Evolutionary conservation across 1,284 basidiomycete genomes (phyloP).

Genomic region (Paramarasmius palmivorus): DNA sequence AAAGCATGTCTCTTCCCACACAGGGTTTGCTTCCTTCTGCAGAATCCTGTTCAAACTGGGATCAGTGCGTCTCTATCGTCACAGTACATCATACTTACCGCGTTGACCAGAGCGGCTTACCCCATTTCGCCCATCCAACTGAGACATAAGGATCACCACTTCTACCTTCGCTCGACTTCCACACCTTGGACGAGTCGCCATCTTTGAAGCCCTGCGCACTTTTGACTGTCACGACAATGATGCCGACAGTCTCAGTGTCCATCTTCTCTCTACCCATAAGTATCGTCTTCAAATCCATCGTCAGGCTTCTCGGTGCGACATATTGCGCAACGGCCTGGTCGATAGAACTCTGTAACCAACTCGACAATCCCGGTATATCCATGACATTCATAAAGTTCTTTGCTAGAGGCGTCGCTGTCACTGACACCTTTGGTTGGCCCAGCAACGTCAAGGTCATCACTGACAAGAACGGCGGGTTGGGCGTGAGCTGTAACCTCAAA

Average conservation of each 20-base stretch:
- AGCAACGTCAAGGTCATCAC: slow-evolving; percentile 63
- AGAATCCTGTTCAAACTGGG: slow-evolving; percentile 67
- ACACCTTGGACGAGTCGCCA: slow-evolving; percentile 40
- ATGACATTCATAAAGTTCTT: slow-evolving; percentile 75
- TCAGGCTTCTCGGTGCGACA: slow-evolving; percentile 74
- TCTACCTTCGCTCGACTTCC: slow-evolving; percentile 27
- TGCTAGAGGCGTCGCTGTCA: slow-evolving; percentile 75
- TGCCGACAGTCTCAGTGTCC: slow-evolving; percentile 71
- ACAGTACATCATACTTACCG: slow-evolving; percentile 33
- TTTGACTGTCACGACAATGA: slow-evolving; percentile 69
- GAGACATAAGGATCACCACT: slow-evolving; percentile 40
- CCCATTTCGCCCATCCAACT: slow-evolving; percentile 46
- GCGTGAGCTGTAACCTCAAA: slow-evolving; percentile 80
- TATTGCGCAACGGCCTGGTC: slow-evolving; percentile 63
- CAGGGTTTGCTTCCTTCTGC: slow-evolving; percentile 61
- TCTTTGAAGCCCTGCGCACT: slow-evolving; percentile 63
- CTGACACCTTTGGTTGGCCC: slow-evolving; percentile 75
- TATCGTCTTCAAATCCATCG: slow-evolving; percentile 67
- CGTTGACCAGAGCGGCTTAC: slow-evolving; percentile 73
- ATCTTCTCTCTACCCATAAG: slow-evolving; percentile 64
- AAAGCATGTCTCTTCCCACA: slow-evolving; percentile 77
- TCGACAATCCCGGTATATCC: slow-evolving; percentile 76
- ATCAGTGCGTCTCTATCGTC: not conserved
- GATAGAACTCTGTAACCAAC: slow-evolving; percentile 77
- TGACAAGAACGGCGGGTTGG: slow-evolving; percentile 62